phyloP scores from a whole-genome alignment of 169 alveolate species.

The Amoebophrya sp. region DNA sequence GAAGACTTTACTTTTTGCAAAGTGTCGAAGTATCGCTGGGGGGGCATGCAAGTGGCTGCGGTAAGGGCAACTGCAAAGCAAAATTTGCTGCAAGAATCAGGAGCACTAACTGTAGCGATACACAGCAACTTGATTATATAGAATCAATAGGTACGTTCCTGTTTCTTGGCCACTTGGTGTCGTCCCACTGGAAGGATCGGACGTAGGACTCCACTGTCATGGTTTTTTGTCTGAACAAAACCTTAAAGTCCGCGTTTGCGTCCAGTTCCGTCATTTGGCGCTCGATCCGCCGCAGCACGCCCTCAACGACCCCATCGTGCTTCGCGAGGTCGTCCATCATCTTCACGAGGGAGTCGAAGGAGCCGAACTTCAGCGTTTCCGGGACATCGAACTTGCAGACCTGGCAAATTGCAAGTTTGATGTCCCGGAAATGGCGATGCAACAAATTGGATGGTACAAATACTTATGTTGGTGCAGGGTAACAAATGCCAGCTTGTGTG shows the following conservation, averaged over 20 bases:
- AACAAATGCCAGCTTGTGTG: too few relatives aligned
- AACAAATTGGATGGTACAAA: background rate
- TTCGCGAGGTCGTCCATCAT: slow-evolving; percentile 42
- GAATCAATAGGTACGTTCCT: slow-evolving; percentile 27
- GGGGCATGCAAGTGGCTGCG: too few relatives aligned
- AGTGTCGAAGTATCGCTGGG: too few relatives aligned
- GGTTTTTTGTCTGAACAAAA: background rate
- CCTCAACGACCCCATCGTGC: slow-evolving; percentile 46
- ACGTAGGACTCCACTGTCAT: slow-evolving; percentile 44
- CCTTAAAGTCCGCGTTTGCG: slow-evolving; percentile 28
- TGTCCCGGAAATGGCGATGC: background rate
- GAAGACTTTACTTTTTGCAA: too few relatives aligned
- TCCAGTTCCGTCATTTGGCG: slow-evolving; percentile 40
- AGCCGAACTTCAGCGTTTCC: slow-evolving; percentile 45
- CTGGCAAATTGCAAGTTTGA: background rate
- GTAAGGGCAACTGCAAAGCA: background rate
- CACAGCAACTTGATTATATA: too few relatives aligned
- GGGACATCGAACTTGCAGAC: slow-evolving; percentile 48
- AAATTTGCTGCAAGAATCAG: background rate
- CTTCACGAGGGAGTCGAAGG: slow-evolving; percentile 42
- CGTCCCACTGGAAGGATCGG: slow-evolving; percentile 57
- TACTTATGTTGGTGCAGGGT: too few relatives aligned
- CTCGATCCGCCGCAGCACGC: slow-evolving; percentile 44
- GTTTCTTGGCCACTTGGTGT: slow-evolving; percentile 53
- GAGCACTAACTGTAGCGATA: background rate